Base-by-base conservation (phyloP, 2,329 filamentous ascomycete species). In the Aspergillus vadensis region DNA sequence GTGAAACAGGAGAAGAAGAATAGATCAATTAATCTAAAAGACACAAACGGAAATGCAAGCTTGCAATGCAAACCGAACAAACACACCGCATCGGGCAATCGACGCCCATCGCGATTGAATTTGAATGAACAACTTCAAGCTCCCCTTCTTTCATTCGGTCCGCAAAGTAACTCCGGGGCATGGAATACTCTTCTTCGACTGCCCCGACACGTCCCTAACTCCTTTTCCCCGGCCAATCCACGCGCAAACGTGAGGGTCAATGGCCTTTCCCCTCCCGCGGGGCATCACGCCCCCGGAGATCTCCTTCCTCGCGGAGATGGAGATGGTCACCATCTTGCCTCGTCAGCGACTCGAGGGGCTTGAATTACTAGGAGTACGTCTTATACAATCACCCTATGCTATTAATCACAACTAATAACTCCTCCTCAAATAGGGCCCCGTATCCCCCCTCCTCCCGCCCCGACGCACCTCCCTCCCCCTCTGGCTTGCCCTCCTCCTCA, bases 281-380 rank as follows among this genome's bases (percentile, higher is more conserved):
- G 85, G 89, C 76, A 84, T 97, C 48, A 89, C 91, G 69, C 92
- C 95, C 61, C 83, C 91, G 65, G 95, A 99, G 80, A 90, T 96
- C 49, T 91, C 92, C 54, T 99, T 98, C 73, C 82, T 98, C 27
- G 97, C 93, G 77, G 95, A 99, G 80, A 98, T 97, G 92, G 94
- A 98, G 80, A 86, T 92, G 70, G 90, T 99, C 58, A 97, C 93
- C 0, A 86, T 99, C 21, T 87, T 98, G 53, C 95, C 95, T 38
- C 91, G 95, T 57, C 93, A 98, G 76, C 86, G 91, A 65, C 87
- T 99, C 56, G 92, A 97, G 67, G 87, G 86, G 67, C 90, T 99
- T 64, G 84, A 91, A 69, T 85, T 99, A 63, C 85, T 99, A 58
- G 88, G 89, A 66, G 95, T 98, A 82, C 82, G 89, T 86, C 61